Base-by-base conservation (phyloP, 2,329 filamentous ascomycete genomes). In the Graphiopsis chlorocephala region DNA sequence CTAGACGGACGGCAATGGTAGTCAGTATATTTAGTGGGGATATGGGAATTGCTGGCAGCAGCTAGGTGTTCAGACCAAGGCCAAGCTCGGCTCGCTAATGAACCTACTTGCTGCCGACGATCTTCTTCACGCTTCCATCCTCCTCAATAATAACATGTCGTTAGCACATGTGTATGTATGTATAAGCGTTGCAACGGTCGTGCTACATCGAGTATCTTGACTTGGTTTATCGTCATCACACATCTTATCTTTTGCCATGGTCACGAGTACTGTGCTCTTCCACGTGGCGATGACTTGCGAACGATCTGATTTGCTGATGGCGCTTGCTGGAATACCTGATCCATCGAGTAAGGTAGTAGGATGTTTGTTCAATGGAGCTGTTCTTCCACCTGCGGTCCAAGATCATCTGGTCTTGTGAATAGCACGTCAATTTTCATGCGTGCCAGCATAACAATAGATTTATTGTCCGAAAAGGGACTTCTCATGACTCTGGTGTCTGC, bases 41-140 rank as follows among this genome's bases (percentile, higher is more conserved):
- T 45, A 23, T 38, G 55, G 23, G 25, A 42, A 42, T 38, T 58
- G 55, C 23, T 58, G 33, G 55, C 26, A 58, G 50, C 29, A 55
- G 50, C 25, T 12, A 31, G 38, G 38, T 45, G 38, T 20, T 45
- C 38, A 45, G 47, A 52, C 23, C 47, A 52, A 52, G 23, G 53
- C 53, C 53, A 38, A 56, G 53, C 53, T 38, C 31, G 31, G 29
- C 31, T 56, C 29, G 31, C 29, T 23, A 25, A 33, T 20, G 31
- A 38, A 56, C 29, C 31, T 56, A 38, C 20, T 14, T 56, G 53
- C 29, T 33, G 28, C 28, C 31, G 53, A 56, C 29, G 53, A 56
- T 56, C 53, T 56, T 56, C 53, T 56, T 56, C 53, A 56, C 53
- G 53, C 11, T 56, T 56, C 53, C 31, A 53, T 31, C n/a, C 38